A percentile compares a stretch with the other conserved stretches of the same genome.
Evolutionary conservation across 2,329 filamentous ascomycete genomes (phyloP).

Genomic region (Diaporthe batatas): DNA sequence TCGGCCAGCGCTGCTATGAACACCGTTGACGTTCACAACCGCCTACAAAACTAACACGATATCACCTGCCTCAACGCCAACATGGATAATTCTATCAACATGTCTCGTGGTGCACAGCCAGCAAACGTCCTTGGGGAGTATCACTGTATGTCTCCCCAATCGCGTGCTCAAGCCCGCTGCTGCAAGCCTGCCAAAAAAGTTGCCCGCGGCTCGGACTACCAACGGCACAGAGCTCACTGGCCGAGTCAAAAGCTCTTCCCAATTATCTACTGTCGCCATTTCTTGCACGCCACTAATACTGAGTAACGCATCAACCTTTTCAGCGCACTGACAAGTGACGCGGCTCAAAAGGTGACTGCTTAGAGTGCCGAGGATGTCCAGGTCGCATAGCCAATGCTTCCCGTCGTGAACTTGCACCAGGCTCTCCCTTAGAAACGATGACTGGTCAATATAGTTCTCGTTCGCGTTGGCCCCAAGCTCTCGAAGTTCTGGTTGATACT

Average conservation of each 20-base stretch:
- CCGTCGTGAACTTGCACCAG: not conserved
- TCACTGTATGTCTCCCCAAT: slow-evolving; percentile 2
- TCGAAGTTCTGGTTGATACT: not conserved
- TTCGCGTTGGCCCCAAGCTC: not conserved
- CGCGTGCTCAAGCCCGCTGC: not conserved
- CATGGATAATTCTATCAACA: not conserved
- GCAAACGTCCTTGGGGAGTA: not conserved
- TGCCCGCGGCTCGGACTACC: slow-evolving; percentile 1
- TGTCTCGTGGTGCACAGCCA: slow-evolving; percentile 9
- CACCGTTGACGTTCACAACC: not conserved
- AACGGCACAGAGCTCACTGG: not conserved
- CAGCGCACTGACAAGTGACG: not conserved
- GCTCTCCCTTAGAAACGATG: slow-evolving; percentile 4
- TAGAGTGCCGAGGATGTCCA: not conserved
- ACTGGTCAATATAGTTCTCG: slow-evolving; percentile 5
- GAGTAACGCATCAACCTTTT: not conserved
- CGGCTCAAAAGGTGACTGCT: not conserved
- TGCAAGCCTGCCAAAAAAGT: slow-evolving; percentile 3
- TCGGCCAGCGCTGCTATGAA: too few relatives aligned
- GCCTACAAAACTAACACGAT: not conserved
- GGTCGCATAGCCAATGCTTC: slow-evolving; percentile 3
- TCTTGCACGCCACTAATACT: not conserved
- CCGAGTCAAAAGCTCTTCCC: slow-evolving; percentile 7
- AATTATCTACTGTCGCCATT: slow-evolving; percentile 10
- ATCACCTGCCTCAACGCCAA: not conserved